These are phyloP conservation scores for peach (Prunus persica) DNA, from an alignment of 306 rosid species.

Conservation along the genomic window DNA sequence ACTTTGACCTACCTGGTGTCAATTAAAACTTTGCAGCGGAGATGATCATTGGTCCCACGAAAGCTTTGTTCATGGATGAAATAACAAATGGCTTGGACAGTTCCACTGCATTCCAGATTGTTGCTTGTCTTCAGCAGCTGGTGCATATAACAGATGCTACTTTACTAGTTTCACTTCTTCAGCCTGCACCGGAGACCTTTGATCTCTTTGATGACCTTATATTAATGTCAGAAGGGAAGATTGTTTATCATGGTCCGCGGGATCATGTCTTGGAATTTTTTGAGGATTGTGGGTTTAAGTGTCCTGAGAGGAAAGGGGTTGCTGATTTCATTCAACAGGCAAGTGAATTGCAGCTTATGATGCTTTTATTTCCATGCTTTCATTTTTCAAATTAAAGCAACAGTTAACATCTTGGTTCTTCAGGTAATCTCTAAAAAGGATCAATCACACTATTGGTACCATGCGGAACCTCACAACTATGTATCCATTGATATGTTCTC, in stretches of 20 bases:
- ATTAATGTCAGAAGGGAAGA: constrained; percentile 38
- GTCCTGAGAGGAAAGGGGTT: constrained; percentile 48
- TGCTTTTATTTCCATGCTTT: not conserved
- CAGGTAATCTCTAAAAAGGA: constrained; percentile 44
- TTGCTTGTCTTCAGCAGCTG: constrained; percentile 38
- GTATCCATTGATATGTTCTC: constrained; percentile 29
- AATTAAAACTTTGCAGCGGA: constrained; percentile 22
- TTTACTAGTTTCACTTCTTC: constrained; percentile 45
- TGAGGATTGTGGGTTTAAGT: constrained; percentile 45
- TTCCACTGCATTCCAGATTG: constrained; percentile 40
- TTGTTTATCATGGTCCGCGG: constrained; percentile 50
- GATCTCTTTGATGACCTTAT: constrained; percentile 51
- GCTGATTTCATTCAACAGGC: constrained; percentile 50
- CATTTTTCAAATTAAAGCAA: not conserved
- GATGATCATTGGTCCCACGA: constrained; percentile 46
- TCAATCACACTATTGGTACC: constrained; percentile 46
- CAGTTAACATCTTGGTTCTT: not conserved
- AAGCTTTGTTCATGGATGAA: constrained; percentile 48
- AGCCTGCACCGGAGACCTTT: constrained; percentile 51
- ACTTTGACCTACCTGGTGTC: not conserved
- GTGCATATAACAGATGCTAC: constrained; percentile 39
- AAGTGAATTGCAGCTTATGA: not conserved
- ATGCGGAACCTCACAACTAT: constrained; percentile 18
- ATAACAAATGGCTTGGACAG: constrained; percentile 50
- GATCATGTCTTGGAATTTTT: constrained; percentile 37